Conservation (phyloP, 495 filamentous ascomycete species). For the Trichoderma virens region DNA sequence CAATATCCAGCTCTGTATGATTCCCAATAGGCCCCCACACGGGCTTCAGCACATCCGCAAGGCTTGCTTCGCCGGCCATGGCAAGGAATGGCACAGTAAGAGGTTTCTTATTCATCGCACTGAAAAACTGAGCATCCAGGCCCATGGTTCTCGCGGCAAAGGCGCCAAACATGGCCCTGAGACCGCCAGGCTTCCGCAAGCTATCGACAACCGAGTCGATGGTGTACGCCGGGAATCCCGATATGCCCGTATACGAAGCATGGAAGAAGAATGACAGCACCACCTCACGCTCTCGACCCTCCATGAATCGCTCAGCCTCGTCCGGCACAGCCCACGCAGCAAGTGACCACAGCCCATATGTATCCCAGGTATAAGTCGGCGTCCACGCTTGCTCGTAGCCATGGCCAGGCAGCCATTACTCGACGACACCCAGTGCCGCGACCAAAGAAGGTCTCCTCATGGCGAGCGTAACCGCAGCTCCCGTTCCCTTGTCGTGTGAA, state of each 20-base stretch:
- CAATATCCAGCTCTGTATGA: neutral
- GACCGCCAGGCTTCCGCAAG: neutral
- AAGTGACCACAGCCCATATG: neutral
- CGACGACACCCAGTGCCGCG: neutral
- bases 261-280: neutral
- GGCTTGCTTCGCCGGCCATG: neutral
- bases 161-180: neutral
- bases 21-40: neutral
- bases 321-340: neutral
- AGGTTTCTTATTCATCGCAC: neutral
- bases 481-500: neutral
- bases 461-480: neutral
- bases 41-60: neutral
- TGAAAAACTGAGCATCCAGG: neutral
- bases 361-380: neutral
- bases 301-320: neutral
- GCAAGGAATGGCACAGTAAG: neutral
- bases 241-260: neutral
- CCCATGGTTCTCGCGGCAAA: neutral
- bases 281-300: neutral
- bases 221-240: neutral
- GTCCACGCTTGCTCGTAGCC: neutral
- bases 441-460: neutral
- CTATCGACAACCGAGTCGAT: neutral
- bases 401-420: neutral